Evolutionary conservation across 192 early-diverging fungal genomes (phyloP), one percentile per base, ranked within the genome.

Genomic region (Coemansia asiatica): DNA sequence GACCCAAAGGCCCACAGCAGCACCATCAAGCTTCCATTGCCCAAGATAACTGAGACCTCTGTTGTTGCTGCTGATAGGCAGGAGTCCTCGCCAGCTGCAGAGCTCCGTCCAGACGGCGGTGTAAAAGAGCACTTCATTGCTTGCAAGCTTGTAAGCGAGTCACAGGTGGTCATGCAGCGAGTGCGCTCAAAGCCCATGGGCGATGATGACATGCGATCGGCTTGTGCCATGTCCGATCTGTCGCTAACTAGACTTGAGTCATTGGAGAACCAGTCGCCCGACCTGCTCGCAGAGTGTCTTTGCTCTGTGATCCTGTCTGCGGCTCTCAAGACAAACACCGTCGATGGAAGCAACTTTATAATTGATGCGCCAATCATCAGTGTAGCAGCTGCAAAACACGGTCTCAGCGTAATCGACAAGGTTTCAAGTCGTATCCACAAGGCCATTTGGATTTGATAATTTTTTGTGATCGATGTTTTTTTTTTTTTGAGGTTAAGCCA

Each of bases 141-240:
- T 1, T 75, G 72, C 47, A 81, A 81, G 47, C 60, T 81, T 1
- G 70, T 55, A 29, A 62, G 47, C 58, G 72, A 75, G 29, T 67
- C 67, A 23, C 79, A 81, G 53, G 73, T 81, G 19, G 72, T 81
- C 6, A 75, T 81, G 79, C 72, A 81, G 64, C 54, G 60, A 7
- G 31, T 64, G 16, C 49, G 61, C 19, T 56, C 23, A 2, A 19
- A 50, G 18, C 10, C 57, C 26, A 54, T 38, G 4, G 35, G 40
- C 15, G 54, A 15, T 22, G 49, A 28, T 26, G 63, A 22, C 19
- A n/a, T 47, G 16, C 18, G 29, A 26, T 63, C 63, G 28, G 8
- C 33, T 21, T 55, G 27, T 23, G 18, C 2, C 4, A 1, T 33
- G 21, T 2, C 51, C 33, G 62, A 31, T 27, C 50, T 55, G 51